Evolutionary conservation across 768 basidiomycete species (phyloP).

Genomic region (Rhizopogon vulgaris): DNA sequence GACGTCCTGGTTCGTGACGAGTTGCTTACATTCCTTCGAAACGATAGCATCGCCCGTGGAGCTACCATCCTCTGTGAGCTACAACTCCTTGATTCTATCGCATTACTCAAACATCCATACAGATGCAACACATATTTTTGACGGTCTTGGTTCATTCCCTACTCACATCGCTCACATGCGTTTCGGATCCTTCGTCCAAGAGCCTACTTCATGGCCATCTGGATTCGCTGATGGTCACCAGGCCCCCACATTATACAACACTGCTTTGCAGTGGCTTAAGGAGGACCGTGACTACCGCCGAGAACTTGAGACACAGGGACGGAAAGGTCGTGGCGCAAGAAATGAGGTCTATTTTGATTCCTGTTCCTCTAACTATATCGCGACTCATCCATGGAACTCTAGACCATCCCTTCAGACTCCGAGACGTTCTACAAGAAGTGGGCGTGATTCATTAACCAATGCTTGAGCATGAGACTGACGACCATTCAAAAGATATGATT

Average conservation of each 20-base stretch:
- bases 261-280: slow-evolving; percentile 83
- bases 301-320: slow-evolving; percentile 49
- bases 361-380: background rate
- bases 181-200: slow-evolving; percentile 65
- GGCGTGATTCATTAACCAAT: slow-evolving; percentile 14
- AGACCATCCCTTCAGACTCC: slow-evolving; percentile 65
- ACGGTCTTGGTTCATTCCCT: slow-evolving; percentile 86
- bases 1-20: slow-evolving; percentile 93
- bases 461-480: slow-evolving; percentile 3
- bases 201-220: slow-evolving; percentile 70
- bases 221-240: slow-evolving; percentile 19
- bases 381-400: slow-evolving; percentile 5
- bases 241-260: slow-evolving; percentile 44
- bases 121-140: slow-evolving; percentile 98
- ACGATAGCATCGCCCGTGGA: slow-evolving; percentile 70
- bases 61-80: slow-evolving; percentile 83
- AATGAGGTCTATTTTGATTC: slow-evolving; percentile 37
- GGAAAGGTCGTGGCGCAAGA: slow-evolving; percentile 58
- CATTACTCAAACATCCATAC: slow-evolving; percentile 1
- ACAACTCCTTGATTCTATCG: slow-evolving; percentile 2
- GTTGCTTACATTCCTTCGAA: slow-evolving; percentile 80
- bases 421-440: slow-evolving; percentile 86
- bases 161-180: slow-evolving; percentile 92
- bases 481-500: slow-evolving; percentile 40
- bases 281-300: slow-evolving; percentile 70